Percentiles rank a stretch among this genome's conserved stretches.
Evolutionary conservation across 805 yeast genomes (phyloP).

Genomic region (Kuraishia hungarica): DNA sequence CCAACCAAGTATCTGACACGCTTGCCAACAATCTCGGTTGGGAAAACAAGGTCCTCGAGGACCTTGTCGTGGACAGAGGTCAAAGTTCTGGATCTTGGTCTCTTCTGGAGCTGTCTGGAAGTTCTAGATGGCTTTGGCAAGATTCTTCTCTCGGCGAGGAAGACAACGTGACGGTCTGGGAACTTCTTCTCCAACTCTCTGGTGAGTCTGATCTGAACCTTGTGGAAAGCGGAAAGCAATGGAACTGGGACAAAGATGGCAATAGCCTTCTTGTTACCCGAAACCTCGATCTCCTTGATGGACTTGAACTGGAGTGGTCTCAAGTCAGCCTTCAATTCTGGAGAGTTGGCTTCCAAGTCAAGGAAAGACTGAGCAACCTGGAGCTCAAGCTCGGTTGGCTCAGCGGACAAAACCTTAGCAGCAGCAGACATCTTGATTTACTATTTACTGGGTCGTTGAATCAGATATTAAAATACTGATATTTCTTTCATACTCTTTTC

Average conservation of each 20-base stretch:
- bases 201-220: constrained; percentile 94
- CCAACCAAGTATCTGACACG: constrained; percentile 98
- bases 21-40: constrained; percentile 98
- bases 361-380: constrained; percentile 98
- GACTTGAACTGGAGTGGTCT: constrained; percentile 98
- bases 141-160: constrained; percentile 99
- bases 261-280: constrained; percentile 98
- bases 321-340: constrained; percentile 95
- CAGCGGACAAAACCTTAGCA: constrained; percentile 88
- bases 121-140: constrained; percentile 98
- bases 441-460: not conserved
- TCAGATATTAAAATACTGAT: no score
- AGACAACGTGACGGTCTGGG: constrained; percentile 99
- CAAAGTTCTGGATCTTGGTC: constrained; percentile 99
- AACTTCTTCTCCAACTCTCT: constrained; percentile 99
- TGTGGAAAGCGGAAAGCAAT: constrained; percentile 86
- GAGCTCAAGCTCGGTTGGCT: constrained; percentile 98
- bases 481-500: not conserved
- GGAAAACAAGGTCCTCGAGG: constrained; percentile 99
- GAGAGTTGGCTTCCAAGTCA: constrained; percentile 89
- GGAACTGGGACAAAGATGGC: constrained; percentile 98
- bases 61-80: constrained; percentile 97
- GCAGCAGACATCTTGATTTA: constrained; percentile 79
- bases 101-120: constrained; percentile 91
- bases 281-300: constrained; percentile 94